These are phyloP conservation scores for Wickerhamomyces xylosicus DNA, from an alignment of 805 yeast species.

Conservation along the genomic window DNA sequence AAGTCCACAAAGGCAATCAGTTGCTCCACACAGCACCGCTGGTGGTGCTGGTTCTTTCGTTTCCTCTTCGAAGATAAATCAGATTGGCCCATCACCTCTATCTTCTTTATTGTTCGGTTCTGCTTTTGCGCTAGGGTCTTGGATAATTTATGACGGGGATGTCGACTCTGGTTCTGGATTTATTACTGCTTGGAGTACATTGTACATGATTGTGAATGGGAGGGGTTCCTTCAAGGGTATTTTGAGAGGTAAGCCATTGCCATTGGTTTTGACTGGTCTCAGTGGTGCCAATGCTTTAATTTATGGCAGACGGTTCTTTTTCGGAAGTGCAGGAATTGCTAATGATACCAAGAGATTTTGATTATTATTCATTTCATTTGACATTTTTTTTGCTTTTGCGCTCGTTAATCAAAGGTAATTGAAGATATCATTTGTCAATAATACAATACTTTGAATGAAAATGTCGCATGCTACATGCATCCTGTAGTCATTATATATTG, in stretches of 20 bases:
- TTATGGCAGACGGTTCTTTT: slow-evolving; percentile 65
- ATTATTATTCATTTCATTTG: too few relatives aligned
- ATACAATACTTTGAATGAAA: too few relatives aligned
- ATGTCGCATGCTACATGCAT: too few relatives aligned
- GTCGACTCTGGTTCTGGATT: slow-evolving; percentile 74
- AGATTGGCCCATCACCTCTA: slow-evolving; percentile 23
- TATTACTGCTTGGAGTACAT: slow-evolving; percentile 67
- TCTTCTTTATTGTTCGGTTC: slow-evolving; percentile 47
- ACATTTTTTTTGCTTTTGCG: too few relatives aligned
- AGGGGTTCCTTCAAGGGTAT: slow-evolving; percentile 40
- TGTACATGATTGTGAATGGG: slow-evolving; percentile 67
- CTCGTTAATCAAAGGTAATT: too few relatives aligned
- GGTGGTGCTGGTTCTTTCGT: slow-evolving; percentile 4
- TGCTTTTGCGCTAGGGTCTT: slow-evolving; percentile 57
- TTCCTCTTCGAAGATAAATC: neutral
- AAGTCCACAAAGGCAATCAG: slow-evolving; percentile 17
- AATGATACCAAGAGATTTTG: too few relatives aligned
- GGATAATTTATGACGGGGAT: slow-evolving; percentile 71
- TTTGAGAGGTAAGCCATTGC: slow-evolving; percentile 50
- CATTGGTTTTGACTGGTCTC: slow-evolving; percentile 44
- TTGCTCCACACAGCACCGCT: slow-evolving; percentile 1
- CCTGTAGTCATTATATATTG: neutral
- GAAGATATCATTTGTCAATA: too few relatives aligned
- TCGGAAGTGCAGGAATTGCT: neutral
- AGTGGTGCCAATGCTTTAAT: slow-evolving; percentile 53